Evolutionary conservation across 345 rosid species (phyloP).

Genomic region (Clausena lansium): DNA sequence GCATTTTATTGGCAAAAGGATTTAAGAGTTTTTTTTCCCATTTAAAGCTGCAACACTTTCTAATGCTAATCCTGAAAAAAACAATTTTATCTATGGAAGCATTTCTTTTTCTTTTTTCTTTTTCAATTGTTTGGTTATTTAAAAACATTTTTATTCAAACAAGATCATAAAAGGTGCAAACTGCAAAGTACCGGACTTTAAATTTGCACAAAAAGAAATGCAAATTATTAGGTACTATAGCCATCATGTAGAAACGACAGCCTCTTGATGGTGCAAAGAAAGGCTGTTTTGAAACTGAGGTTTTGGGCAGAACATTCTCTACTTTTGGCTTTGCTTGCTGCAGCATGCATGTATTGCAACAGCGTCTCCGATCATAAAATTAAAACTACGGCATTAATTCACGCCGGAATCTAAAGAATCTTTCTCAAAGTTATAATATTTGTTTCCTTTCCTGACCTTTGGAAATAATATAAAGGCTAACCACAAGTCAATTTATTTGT

Average conservation of each 20-base stretch:
- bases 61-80: too few relatives aligned
- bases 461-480: background rate
- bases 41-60: too few relatives aligned
- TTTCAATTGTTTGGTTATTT: too few relatives aligned
- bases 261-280: background rate
- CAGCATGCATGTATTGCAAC: background rate
- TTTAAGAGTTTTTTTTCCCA: too few relatives aligned
- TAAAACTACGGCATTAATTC: constrained; percentile 10
- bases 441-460: background rate
- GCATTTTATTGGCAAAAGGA: too few relatives aligned
- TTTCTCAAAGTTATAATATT: background rate
- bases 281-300: background rate
- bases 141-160: too few relatives aligned
- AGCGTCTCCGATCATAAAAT: background rate
- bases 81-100: too few relatives aligned
- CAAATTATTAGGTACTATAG: background rate
- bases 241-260: background rate
- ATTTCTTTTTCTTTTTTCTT: too few relatives aligned
- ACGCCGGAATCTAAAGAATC: background rate
- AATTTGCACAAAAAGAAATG: background rate
- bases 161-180: background rate
- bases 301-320: constrained; percentile 7
- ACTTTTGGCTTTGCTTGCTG: constrained; percentile 11
- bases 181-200: too few relatives aligned
- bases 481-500: background rate